These are phyloP conservation scores for Eimeria maxima DNA, from an alignment of 169 alveolate species.

Conservation along the genomic window DNA sequence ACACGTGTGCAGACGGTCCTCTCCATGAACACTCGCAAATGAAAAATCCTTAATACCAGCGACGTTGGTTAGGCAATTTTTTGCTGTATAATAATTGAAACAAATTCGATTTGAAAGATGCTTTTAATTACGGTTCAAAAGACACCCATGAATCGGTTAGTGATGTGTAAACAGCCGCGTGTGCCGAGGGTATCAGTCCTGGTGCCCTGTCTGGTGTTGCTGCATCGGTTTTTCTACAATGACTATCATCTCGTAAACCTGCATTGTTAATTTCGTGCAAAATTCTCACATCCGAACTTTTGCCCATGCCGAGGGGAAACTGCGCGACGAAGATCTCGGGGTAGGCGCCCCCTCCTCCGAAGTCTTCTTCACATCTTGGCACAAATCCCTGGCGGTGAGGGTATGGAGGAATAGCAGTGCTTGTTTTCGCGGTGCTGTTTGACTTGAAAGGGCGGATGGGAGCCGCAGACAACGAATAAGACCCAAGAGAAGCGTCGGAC, in stretches of 20 bases:
- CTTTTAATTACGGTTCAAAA: no score
- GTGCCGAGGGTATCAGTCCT: no score
- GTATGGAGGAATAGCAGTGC: constrained; percentile 77
- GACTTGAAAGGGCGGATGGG: not conserved
- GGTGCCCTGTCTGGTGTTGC: no score
- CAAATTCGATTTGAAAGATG: no score
- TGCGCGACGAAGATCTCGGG: constrained; percentile 91
- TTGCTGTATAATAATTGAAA: no score
- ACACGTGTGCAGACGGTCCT: not conserved
- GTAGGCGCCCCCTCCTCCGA: constrained; percentile 91
- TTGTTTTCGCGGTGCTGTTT: not conserved
- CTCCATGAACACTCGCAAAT: no score
- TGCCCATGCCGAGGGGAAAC: constrained; percentile 90
- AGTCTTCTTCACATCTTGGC: constrained; percentile 89
- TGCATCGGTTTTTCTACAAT: no score
- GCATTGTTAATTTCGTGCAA: not conserved
- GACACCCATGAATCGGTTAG: no score
- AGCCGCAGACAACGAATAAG: not conserved
- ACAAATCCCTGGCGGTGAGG: constrained; percentile 85
- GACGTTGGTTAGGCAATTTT: no score
- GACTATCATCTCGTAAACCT: no score
- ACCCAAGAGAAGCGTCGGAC: constrained; percentile 28
- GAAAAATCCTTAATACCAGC: no score
- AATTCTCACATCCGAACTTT: constrained; percentile 9
- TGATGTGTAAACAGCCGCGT: no score